These are phyloP conservation scores for Lipomyces chichibuensis DNA, from an alignment of 805 yeast genomes.

Conservation along the genomic window DNA sequence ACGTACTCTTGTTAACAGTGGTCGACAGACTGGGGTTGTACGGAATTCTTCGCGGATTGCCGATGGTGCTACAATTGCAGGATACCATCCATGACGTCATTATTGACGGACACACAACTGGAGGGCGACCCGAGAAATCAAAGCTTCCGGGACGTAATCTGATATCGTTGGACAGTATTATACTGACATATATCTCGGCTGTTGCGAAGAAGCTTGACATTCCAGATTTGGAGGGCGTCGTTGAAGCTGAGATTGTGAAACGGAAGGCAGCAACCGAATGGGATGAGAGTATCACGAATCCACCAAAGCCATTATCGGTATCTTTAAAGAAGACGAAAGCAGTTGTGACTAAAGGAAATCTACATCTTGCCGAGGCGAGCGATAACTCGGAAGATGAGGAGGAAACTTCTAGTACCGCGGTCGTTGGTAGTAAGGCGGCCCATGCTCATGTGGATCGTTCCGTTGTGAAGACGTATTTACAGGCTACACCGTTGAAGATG, in stretches of 20 bases:
- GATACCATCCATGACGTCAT: constrained; percentile 10
- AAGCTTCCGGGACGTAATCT: constrained; percentile 5
- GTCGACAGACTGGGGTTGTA: constrained; percentile 17
- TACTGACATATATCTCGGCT: constrained; percentile 17
- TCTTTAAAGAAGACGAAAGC: not conserved
- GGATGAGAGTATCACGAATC: constrained; percentile 16
- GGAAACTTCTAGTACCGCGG: not conserved
- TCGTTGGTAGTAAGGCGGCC: not conserved
- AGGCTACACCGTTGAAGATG: not conserved
- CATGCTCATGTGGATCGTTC: constrained; percentile 9
- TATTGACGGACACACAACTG: not conserved
- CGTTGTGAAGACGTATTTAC: constrained; percentile 1
- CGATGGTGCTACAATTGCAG: constrained; percentile 31
- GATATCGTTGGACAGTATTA: constrained; percentile 14
- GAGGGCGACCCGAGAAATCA: not conserved
- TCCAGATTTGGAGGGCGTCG: constrained; percentile 6
- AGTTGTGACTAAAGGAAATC: not conserved
- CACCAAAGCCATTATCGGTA: constrained; percentile 9
- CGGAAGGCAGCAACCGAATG: constrained; percentile 8
- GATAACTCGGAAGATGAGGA: constrained; percentile 11
- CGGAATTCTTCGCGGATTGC: constrained; percentile 29
- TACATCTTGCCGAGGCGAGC: constrained; percentile 8
- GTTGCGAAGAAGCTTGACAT: constrained; percentile 13
- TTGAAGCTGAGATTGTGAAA: constrained; percentile 8
- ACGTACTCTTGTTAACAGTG: constrained; percentile 16